Evolutionary conservation across 2,329 filamentous ascomycete species (phyloP).

Genomic region (Davidsoniella eucalypti): DNA sequence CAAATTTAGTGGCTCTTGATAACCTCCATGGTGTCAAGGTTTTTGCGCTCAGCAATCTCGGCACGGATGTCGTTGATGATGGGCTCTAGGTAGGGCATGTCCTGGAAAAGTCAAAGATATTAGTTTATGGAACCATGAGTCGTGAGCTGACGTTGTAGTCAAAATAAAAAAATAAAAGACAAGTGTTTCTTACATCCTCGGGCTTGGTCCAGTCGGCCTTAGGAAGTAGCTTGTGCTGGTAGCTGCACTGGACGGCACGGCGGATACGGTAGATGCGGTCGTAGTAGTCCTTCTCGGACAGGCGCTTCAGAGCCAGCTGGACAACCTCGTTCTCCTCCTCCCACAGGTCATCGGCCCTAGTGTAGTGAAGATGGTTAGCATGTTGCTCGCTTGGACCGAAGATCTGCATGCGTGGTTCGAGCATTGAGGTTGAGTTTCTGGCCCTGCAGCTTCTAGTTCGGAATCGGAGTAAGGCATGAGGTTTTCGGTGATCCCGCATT

Average conservation of each 20-base stretch:
- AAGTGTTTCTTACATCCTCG: constrained; percentile 27
- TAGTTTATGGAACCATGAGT: constrained; percentile 8
- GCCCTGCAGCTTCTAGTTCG: no score
- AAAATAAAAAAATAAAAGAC: neutral
- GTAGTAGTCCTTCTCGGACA: constrained; percentile 78
- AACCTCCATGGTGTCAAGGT: constrained; percentile 33
- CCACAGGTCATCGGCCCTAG: constrained; percentile 84
- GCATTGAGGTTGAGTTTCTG: neutral
- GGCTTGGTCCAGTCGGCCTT: constrained; percentile 44
- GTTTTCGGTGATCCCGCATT: no score
- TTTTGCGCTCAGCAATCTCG: constrained; percentile 34
- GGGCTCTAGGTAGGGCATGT: constrained; percentile 36
- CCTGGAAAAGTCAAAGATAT: constrained; percentile 21
- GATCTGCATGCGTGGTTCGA: neutral
- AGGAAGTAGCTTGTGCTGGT: constrained; percentile 48
- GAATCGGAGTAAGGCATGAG: no score
- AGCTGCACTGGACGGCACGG: constrained; percentile 68
- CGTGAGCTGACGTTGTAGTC: neutral
- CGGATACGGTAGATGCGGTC: constrained; percentile 96
- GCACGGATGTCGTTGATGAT: constrained; percentile 35
- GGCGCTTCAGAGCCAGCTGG: constrained; percentile 76
- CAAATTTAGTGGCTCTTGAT: constrained; percentile 30
- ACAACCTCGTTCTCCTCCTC: constrained; percentile 81
- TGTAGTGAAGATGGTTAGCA: constrained; percentile 1
- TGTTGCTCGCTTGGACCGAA: neutral